Percentiles rank a stretch among this genome's conserved stretches.
phyloP scores from a whole-genome alignment of 805 yeast species.

The Saturnispora diversa region DNA sequence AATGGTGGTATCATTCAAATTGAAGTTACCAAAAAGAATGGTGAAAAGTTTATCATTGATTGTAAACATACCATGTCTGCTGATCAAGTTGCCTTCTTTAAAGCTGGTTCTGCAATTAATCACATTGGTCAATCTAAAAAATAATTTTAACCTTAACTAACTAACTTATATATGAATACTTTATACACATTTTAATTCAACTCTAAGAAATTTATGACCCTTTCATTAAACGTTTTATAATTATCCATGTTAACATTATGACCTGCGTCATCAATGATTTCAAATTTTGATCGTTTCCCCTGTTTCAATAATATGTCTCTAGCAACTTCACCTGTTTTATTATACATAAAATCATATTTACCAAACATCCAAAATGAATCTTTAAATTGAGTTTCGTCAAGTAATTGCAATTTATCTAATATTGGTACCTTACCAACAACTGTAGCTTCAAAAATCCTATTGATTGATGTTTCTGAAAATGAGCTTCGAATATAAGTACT shows the following conservation, averaged over 20 bases:
- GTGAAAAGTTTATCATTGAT: slow-evolving; percentile 58
- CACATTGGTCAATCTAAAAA: slow-evolving; percentile 43
- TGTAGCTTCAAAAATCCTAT: slow-evolving; percentile 46
- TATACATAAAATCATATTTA: slow-evolving; percentile 68
- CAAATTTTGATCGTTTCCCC: slow-evolving; percentile 27
- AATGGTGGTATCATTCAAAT: slow-evolving; percentile 77
- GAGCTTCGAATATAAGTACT: slow-evolving; percentile 26
- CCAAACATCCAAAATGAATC: slow-evolving; percentile 51
- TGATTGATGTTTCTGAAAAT: slow-evolving; percentile 33
- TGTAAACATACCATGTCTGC: slow-evolving; percentile 94
- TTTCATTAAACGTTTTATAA: slow-evolving; percentile 42
- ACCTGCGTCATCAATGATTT: slow-evolving; percentile 50
- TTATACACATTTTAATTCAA: slow-evolving; percentile 1
- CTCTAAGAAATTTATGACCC: slow-evolving; percentile 32
- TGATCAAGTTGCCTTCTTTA: slow-evolving; percentile 93
- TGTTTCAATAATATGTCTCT: slow-evolving; percentile 22
- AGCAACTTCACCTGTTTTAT: slow-evolving; percentile 46
- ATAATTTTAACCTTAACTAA: slow-evolving; percentile 2
- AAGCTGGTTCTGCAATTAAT: slow-evolving; percentile 95
- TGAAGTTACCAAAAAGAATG: slow-evolving; percentile 66
- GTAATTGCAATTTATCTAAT: slow-evolving; percentile 41
- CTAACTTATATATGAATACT: background rate
- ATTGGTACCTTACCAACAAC: slow-evolving; percentile 60
- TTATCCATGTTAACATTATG: slow-evolving; percentile 75
- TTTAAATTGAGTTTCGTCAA: slow-evolving; percentile 22